Evolutionary conservation across 257 asterid species (phyloP), one percentile per base, ranked within the genome.

Genomic region (Capsicum rhomboideum): DNA sequence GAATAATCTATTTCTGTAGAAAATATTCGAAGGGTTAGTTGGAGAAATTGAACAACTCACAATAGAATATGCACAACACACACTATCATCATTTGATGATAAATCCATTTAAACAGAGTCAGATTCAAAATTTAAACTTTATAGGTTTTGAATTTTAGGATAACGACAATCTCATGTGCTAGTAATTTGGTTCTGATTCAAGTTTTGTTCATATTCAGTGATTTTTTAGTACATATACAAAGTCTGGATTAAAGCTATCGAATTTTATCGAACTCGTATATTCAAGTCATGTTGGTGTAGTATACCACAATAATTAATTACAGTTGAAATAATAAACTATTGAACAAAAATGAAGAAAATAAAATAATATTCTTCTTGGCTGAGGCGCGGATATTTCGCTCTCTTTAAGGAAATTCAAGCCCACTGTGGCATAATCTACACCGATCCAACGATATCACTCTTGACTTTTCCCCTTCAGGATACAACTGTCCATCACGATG

Each of bases 81-180:
- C 23, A 49, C 10, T 49, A 46, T 71, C 4, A 34, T 34, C 17
- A 72, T 75, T 49, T 75, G 61, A 75, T 50, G 23, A 75, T 50
- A 26, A 26, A 75, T 14, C 6, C 26, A 75, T 0, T 16, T 8
- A 34, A 34, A 34, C 16, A 5, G 40, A 1, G 28, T 1, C 13
- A 0, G 6, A 68, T 0, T 10, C 3, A 68, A 0, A 68, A 34
- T 68, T 2, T 18, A 0, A 68, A 37, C 0, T 18, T 68, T 1
- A 16, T 1, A 11, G 0, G 4, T 16, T 67, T 0, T 67, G 4
- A 67, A 16, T 67, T 31, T 31, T 31, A 67, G 8, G 8, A 2
- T 8, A 17, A 67, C 7, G 1, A 1, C 8, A 8, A 29, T 16
- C 6, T 66, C 0, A 29, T 5, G 40, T 34, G 40, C 40, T 34